Conservation (phyloP, 192 early-diverging fungal species). For the Umbelopsis ramanniana region DNA sequence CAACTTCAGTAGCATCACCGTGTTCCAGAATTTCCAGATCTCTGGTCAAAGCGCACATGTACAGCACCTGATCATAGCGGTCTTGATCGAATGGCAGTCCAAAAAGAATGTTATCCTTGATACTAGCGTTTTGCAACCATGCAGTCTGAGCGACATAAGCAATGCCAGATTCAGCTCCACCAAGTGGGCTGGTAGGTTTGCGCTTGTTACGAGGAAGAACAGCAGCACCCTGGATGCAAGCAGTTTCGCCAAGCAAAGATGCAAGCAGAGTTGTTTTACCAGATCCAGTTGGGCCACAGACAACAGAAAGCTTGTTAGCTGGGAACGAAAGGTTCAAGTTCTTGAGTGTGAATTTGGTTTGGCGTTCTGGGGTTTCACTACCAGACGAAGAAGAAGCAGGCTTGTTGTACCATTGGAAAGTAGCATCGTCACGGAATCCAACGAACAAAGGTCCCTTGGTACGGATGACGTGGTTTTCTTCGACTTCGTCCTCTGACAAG, state of each 20-base stretch:
- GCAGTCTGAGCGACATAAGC: slow-evolving; percentile 83
- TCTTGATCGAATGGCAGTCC: slow-evolving; percentile 71
- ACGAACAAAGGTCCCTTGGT: slow-evolving; percentile 44
- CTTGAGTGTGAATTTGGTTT: slow-evolving; percentile 56
- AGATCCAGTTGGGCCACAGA: slow-evolving; percentile 88
- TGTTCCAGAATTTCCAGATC: slow-evolving; percentile 85
- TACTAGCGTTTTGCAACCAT: slow-evolving; percentile 52
- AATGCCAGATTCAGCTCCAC: slow-evolving; percentile 58
- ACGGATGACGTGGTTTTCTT: slow-evolving; percentile 24
- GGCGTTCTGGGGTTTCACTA: slow-evolving; percentile 21
- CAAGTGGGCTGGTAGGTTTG: neutral
- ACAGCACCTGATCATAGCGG: slow-evolving; percentile 80
- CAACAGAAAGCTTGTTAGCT: slow-evolving; percentile 69
- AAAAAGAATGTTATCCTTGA: slow-evolving; percentile 78
- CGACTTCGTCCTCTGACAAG: slow-evolving; percentile 72
- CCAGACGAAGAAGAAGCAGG: slow-evolving; percentile 9
- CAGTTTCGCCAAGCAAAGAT: slow-evolving; percentile 86
- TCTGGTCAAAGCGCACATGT: slow-evolving; percentile 80
- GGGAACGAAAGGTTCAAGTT: slow-evolving; percentile 75
- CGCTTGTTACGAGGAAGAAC: slow-evolving; percentile 44
- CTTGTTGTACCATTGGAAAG: slow-evolving; percentile 62
- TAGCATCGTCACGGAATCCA: slow-evolving; percentile 69
- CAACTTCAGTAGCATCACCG: slow-evolving; percentile 93
- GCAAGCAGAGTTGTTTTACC: slow-evolving; percentile 87
- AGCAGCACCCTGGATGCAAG: slow-evolving; percentile 43